Evolutionary conservation across 1,139 yeast genomes (phyloP), one percentile per base, ranked within the genome.

Genomic region (Geotrichum europaeum): DNA sequence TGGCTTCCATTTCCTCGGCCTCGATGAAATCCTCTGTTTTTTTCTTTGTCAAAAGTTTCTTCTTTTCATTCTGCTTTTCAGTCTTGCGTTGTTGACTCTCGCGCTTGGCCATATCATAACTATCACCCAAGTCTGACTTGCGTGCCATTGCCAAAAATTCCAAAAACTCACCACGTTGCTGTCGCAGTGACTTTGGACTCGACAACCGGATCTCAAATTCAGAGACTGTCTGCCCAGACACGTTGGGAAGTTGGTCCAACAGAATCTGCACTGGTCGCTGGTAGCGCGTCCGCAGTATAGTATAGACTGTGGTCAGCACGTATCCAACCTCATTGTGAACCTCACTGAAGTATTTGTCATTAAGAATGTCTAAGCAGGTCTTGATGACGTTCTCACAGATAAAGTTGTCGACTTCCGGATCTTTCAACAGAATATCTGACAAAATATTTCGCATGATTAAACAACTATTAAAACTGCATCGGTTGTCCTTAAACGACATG

Each of bases 241-340:
- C 76, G 53, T 73, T 72, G 22, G 83, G 79, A 10, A 73, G 64
- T 51, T 79, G 65, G 53, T 73, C 74, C 40, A 68, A 68, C 57
- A 77, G 69, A 60, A 75, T 65, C 45, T 75, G 75, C 55, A 77
- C 72, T 22, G 80, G 80, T 59, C 76, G 75, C 53, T 75, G 73
- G 60, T 78, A 78, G 65, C 86, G 85, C 4, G 84, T 79, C 65
- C 95, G 80, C 67, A 89, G 78, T 3, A 87, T 83, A 68, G 91
- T 83, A 72, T 91, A 92, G 57, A 92, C 77, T 1, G 88, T 83
- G 0, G 97, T 88, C 63, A 92, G 80, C 1, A 96, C 89, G 64
- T 89, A 86, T 9, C 96, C 94, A 0, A 96, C 96, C 72, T 94
- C 99, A 28, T 87, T 83, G 67, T 91, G 96, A 0, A 95, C 89